phyloP scores from a whole-genome alignment of 2,329 filamentous ascomycete genomes.

The Colletotrichum liriopes region DNA sequence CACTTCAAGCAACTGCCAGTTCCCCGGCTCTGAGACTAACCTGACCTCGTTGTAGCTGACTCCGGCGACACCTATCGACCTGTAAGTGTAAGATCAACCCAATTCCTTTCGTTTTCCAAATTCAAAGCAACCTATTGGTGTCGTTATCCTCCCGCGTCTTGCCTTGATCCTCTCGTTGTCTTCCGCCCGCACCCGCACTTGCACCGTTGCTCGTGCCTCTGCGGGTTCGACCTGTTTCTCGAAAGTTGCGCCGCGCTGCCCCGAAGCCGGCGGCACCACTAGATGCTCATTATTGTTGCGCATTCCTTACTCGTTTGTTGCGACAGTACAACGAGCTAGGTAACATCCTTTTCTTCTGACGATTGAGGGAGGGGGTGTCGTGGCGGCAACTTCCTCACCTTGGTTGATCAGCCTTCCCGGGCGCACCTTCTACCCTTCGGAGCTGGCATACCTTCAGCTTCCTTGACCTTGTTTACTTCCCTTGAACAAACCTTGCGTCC shows the following conservation, averaged over 20 bases:
- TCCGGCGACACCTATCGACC: constrained; percentile 74
- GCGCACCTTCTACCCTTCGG: not conserved
- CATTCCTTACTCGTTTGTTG: not conserved
- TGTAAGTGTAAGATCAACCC: constrained; percentile 59
- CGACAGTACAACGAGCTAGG: not conserved
- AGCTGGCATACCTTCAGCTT: not conserved
- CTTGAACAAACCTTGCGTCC: no score
- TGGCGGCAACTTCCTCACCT: not conserved
- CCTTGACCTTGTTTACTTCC: not conserved
- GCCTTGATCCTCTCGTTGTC: not conserved
- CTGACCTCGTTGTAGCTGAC: constrained; percentile 64
- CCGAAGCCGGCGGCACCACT: not conserved
- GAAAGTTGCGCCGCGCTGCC: not conserved
- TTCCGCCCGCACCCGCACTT: not conserved
- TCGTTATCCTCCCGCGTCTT: not conserved
- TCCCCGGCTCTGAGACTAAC: constrained; percentile 57
- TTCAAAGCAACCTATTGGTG: constrained; percentile 1
- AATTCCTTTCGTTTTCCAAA: constrained; percentile 6
- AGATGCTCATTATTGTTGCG: not conserved
- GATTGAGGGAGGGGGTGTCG: not conserved
- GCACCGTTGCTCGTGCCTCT: constrained; percentile 22
- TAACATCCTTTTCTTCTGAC: not conserved
- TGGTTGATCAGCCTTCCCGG: not conserved
- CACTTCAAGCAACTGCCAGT: constrained; percentile 31
- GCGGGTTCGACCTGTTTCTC: not conserved